phyloP scores from a whole-genome alignment of 2,329 filamentous ascomycete genomes.

The Fusarium penzigii region DNA sequence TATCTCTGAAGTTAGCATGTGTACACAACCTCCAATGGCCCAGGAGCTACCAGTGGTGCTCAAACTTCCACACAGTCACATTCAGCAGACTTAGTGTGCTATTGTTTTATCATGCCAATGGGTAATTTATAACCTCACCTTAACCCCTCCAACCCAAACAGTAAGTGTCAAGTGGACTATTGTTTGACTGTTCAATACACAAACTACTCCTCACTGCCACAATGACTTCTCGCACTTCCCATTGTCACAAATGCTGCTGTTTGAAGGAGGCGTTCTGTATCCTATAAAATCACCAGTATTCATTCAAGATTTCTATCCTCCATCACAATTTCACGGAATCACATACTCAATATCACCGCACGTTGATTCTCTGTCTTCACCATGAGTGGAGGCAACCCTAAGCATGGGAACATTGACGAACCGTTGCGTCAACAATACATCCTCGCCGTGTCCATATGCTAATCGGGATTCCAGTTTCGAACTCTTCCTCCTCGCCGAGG shows the following conservation, averaged over 20 bases:
- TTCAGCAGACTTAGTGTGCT: too few relatives aligned
- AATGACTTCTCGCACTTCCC: background rate
- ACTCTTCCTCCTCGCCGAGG: slow-evolving; percentile 82
- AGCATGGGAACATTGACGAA: slow-evolving; percentile 41
- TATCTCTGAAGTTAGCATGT: too few relatives aligned
- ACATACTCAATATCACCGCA: background rate
- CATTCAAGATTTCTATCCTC: background rate
- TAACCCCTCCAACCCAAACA: background rate
- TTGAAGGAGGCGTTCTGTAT: background rate
- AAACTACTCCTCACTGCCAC: background rate
- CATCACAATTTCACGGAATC: too few relatives aligned
- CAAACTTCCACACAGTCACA: too few relatives aligned
- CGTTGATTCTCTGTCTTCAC: slow-evolving; percentile 5
- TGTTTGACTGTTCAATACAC: background rate
- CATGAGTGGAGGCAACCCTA: slow-evolving; percentile 41
- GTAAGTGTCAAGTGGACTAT: background rate
- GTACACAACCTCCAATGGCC: too few relatives aligned
- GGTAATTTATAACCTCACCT: too few relatives aligned
- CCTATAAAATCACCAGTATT: background rate
- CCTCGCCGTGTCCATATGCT: slow-evolving; percentile 13
- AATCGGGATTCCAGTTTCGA: slow-evolving; percentile 68
- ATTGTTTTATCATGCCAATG: too few relatives aligned
- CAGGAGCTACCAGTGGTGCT: too few relatives aligned
- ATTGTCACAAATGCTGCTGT: background rate
- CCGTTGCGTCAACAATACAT: slow-evolving; percentile 32